A percentile compares a stretch with the other conserved stretches of the same genome.
phyloP scores from a whole-genome alignment of 345 rosid species.

The Bruguiera parviflora region DNA sequence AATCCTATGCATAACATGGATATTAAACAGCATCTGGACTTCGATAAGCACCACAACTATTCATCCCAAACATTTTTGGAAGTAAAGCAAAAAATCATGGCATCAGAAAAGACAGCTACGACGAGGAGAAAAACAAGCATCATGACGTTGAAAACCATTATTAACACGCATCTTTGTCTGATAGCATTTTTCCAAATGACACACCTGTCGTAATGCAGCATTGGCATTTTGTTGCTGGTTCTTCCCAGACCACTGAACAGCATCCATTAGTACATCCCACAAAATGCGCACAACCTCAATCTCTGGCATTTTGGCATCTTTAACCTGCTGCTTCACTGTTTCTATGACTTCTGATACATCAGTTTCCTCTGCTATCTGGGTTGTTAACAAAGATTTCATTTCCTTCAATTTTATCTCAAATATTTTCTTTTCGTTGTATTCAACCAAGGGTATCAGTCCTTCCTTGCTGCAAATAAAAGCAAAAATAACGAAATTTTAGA shows the following conservation, averaged over 20 bases:
- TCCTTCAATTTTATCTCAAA: conserved; percentile 86
- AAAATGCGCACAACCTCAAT: conserved; percentile 69
- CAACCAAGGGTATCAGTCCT: conserved; percentile 80
- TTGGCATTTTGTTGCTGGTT: conserved; percentile 96
- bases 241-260: conserved; percentile 99
- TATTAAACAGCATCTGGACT: too few relatives aligned
- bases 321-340: conserved; percentile 68
- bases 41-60: too few relatives aligned
- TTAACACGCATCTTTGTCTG: too few relatives aligned
- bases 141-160: too few relatives aligned
- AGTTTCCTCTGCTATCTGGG: conserved; percentile 72
- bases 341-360: conserved; percentile 80
- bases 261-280: conserved; percentile 99
- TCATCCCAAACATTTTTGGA: too few relatives aligned
- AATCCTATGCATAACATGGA: too few relatives aligned
- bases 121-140: background rate
- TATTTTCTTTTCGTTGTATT: conserved; percentile 89
- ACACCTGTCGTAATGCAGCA: conserved; percentile 80
- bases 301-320: conserved; percentile 79
- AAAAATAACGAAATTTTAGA: conserved; percentile 14
- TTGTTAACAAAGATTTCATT: conserved; percentile 75
- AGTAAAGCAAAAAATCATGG: too few relatives aligned
- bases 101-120: too few relatives aligned
- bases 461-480: conserved; percentile 57
- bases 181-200: background rate